Evolutionary conservation across 352 stramenopile genomes (phyloP).

Genomic region (Globisporangium cystogenes): DNA sequence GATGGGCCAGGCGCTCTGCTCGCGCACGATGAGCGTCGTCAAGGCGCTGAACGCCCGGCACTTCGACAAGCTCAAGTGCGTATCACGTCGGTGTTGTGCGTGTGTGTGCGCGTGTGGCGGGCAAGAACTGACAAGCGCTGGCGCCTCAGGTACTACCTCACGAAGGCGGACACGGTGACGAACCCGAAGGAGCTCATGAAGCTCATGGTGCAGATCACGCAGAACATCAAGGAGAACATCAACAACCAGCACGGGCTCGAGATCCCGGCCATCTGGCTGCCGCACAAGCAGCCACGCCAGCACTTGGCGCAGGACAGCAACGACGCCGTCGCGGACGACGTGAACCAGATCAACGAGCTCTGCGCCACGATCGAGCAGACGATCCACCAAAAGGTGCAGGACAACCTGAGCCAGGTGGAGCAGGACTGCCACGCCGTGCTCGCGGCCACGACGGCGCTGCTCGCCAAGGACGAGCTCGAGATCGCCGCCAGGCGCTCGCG

Average conservation of each 20-base stretch:
- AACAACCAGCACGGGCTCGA: constrained; percentile 63
- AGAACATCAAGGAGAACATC: constrained; percentile 62
- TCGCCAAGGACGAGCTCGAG: constrained; percentile 35
- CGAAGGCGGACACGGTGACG: constrained; percentile 57
- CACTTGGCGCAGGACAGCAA: constrained; percentile 12
- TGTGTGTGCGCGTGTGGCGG: too few relatives aligned
- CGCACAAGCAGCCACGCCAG: constrained; percentile 9
- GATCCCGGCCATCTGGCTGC: constrained; percentile 53
- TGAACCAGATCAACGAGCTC: constrained; percentile 45
- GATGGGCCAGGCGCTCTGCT: constrained; percentile 57
- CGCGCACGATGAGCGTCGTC: constrained; percentile 68
- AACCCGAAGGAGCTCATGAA: constrained; percentile 65
- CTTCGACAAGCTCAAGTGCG: constrained; percentile 41
- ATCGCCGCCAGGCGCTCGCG: constrained; percentile 34
- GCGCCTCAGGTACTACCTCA: constrained; percentile 45
- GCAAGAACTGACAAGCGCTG: too few relatives aligned
- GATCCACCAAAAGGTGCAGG: constrained; percentile 64
- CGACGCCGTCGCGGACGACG: constrained; percentile 15
- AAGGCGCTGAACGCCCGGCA: constrained; percentile 44
- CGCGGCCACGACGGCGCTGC: constrained; percentile 20
- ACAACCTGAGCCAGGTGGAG: constrained; percentile 57
- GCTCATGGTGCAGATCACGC: constrained; percentile 60
- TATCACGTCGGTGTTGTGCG: too few relatives aligned
- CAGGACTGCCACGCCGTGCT: constrained; percentile 29
- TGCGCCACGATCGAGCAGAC: constrained; percentile 38